Percentiles rank a stretch among this genome's conserved stretches.
phyloP scores from a whole-genome alignment of 306 rosid species.

The Vigna unguiculata region DNA sequence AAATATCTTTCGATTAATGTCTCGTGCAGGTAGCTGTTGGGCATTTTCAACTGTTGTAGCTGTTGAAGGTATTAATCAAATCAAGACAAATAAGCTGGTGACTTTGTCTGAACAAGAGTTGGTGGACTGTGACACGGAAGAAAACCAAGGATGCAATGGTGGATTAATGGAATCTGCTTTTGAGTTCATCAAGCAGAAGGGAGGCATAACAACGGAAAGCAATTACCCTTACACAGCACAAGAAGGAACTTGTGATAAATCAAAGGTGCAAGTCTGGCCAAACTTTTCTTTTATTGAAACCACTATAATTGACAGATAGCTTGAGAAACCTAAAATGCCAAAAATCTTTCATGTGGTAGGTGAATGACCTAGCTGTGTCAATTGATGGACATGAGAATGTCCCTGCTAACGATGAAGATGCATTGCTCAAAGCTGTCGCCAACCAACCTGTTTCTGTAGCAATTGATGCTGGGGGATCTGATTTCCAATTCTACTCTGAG shows the following conservation, averaged over 20 bases:
- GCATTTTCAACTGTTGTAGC: slow-evolving; percentile 65
- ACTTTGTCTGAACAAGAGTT: slow-evolving; percentile 64
- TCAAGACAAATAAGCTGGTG: slow-evolving; percentile 51
- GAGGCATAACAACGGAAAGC: slow-evolving; percentile 59
- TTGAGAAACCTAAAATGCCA: slow-evolving; percentile 17
- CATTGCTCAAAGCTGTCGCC: slow-evolving; percentile 63
- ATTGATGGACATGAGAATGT: slow-evolving; percentile 66
- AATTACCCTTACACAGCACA: slow-evolving; percentile 55
- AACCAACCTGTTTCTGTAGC: slow-evolving; percentile 68
- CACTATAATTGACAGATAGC: neutral
- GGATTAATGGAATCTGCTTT: slow-evolving; percentile 67
- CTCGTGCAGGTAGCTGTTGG: slow-evolving; percentile 61
- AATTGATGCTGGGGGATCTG: slow-evolving; percentile 62
- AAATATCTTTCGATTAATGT: slow-evolving; percentile 6
- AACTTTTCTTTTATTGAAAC: neutral
- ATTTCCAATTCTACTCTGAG: slow-evolving; percentile 69
- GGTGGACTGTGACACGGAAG: slow-evolving; percentile 57
- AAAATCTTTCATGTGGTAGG: slow-evolving; percentile 41
- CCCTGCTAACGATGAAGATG: slow-evolving; percentile 55
- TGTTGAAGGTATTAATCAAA: slow-evolving; percentile 67
- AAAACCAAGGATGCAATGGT: slow-evolving; percentile 61
- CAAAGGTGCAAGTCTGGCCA: slow-evolving; percentile 49
- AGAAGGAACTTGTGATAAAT: slow-evolving; percentile 53
- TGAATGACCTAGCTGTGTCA: slow-evolving; percentile 52
- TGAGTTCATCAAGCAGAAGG: slow-evolving; percentile 56